A percentile compares a stretch with the other conserved stretches of the same genome.
These are phyloP conservation scores for Emmonsiellopsis sp. DNA, from an alignment of 2,329 filamentous ascomycete species.

Conservation along the genomic window DNA sequence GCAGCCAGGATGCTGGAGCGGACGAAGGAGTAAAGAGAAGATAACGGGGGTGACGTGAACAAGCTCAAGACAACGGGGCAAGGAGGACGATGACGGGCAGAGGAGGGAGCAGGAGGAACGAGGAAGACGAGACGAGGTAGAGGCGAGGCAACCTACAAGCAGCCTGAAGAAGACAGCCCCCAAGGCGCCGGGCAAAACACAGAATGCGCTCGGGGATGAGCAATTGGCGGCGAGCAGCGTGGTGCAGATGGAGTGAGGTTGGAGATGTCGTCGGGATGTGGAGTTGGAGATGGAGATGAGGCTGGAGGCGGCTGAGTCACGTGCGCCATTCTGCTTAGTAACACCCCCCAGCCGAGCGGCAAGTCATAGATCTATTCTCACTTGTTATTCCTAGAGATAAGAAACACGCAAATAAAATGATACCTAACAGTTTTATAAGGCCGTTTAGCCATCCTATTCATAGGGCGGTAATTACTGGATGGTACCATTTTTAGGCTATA, in stretches of 20 bases:
- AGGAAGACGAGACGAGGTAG: constrained; percentile 8
- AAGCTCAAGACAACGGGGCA: constrained; percentile 10
- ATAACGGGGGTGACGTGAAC: constrained; percentile 13
- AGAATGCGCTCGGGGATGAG: neutral
- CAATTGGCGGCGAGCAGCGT: neutral
- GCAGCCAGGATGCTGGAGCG: constrained; percentile 11
- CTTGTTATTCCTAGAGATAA: too few species aligned
- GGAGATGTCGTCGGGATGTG: neutral
- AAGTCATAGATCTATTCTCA: too few species aligned
- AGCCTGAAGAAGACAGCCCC: constrained; percentile 21
- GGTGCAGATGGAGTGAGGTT: neutral
- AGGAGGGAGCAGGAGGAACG: constrained; percentile 9
- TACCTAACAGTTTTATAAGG: too few species aligned
- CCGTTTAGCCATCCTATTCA: too few species aligned
- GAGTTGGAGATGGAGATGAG: neutral
- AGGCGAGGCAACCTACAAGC: constrained; percentile 35
- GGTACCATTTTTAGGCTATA: too few species aligned
- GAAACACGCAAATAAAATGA: too few species aligned
- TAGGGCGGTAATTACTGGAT: too few species aligned
- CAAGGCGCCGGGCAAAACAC: constrained; percentile 4
- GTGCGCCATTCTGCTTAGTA: neutral
- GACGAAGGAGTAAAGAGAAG: constrained; percentile 9
- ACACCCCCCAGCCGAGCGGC: too few species aligned
- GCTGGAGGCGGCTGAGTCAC: neutral
- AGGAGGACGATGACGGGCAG: constrained; percentile 2